These are phyloP conservation scores for Sarocladiaceae sp. DNA, from an alignment of 2,329 filamentous ascomycete species.

Conservation along the genomic window DNA sequence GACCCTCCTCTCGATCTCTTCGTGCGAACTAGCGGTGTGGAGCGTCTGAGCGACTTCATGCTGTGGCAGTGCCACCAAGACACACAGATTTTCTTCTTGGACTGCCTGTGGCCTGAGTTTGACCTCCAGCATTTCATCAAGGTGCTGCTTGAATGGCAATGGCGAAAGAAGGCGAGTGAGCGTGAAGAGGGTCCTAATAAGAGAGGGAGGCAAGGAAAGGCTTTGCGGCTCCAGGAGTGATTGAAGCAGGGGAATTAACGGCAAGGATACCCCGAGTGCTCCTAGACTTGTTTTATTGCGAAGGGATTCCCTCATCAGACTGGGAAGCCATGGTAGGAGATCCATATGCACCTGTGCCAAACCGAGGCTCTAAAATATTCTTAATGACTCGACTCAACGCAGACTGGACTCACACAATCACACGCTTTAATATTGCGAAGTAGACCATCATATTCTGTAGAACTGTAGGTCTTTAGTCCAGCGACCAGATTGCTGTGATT, in stretches of 20 bases:
- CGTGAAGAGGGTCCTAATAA: constrained; percentile 41
- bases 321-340: neutral
- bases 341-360: neutral
- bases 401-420: too few relatives aligned
- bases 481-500: too few relatives aligned
- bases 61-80: constrained; percentile 95
- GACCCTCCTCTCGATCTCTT: constrained; percentile 87
- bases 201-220: constrained; percentile 21
- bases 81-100: constrained; percentile 86
- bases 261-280: constrained; percentile 8
- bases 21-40: constrained; percentile 86
- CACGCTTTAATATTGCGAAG: too few relatives aligned
- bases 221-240: neutral
- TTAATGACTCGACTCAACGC: too few relatives aligned
- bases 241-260: neutral
- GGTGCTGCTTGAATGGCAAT: constrained; percentile 85
- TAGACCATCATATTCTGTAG: too few relatives aligned
- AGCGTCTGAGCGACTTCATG: constrained; percentile 94
- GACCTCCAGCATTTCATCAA: constrained; percentile 90
- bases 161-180: constrained; percentile 53
- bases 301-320: too few relatives aligned
- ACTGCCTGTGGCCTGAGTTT: constrained; percentile 94
- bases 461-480: too few relatives aligned
- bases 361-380: too few relatives aligned
- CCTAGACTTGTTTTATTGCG: too few relatives aligned